A percentile compares a stretch with the other conserved stretches of the same genome.
Conservation (phyloP, 495 filamentous ascomycete species). For the Friedmanniomyces simplex region DNA sequence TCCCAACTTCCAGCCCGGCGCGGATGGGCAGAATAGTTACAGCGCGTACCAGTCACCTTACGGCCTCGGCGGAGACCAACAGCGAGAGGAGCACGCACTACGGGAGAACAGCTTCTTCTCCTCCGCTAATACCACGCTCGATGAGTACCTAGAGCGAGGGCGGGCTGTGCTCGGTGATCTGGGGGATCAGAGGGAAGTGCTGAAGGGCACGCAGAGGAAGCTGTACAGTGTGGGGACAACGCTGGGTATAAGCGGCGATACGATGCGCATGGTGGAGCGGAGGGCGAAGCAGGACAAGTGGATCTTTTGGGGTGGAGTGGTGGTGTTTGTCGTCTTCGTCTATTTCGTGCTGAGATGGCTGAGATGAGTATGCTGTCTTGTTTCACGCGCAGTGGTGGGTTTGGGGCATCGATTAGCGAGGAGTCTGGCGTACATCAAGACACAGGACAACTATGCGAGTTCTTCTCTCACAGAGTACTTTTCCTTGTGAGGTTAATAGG, state of each 20-base stretch:
- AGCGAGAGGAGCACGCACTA: constrained; percentile 71
- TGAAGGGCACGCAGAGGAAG: constrained; percentile 85
- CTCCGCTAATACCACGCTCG: constrained; percentile 67
- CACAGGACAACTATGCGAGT: too few relatives aligned
- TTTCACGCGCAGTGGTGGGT: background rate
- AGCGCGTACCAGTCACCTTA: constrained; percentile 19
- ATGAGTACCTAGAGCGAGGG: constrained; percentile 88
- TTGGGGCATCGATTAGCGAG: background rate
- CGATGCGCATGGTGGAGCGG: constrained; percentile 89
- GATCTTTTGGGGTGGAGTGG: constrained; percentile 85
- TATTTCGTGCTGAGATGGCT: constrained; percentile 80
- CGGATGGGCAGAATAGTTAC: constrained; percentile 7
- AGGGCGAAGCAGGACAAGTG: constrained; percentile 91
- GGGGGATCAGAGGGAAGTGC: constrained; percentile 79
- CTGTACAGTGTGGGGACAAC: constrained; percentile 92
- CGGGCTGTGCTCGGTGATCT: constrained; percentile 82
- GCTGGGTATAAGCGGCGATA: constrained; percentile 85
- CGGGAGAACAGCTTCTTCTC: constrained; percentile 81
- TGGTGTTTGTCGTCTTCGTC: constrained; percentile 87
- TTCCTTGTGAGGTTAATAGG: too few relatives aligned
- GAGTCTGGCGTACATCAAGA: background rate
- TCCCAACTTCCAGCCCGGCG: constrained; percentile 25
- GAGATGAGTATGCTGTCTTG: constrained; percentile 38
- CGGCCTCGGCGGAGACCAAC: constrained; percentile 39
- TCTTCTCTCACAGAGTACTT: too few relatives aligned